Evolutionary conservation across 352 stramenopile genomes (phyloP), one percentile per base, ranked within the genome.

Genomic region (Globisporangium parvum): DNA sequence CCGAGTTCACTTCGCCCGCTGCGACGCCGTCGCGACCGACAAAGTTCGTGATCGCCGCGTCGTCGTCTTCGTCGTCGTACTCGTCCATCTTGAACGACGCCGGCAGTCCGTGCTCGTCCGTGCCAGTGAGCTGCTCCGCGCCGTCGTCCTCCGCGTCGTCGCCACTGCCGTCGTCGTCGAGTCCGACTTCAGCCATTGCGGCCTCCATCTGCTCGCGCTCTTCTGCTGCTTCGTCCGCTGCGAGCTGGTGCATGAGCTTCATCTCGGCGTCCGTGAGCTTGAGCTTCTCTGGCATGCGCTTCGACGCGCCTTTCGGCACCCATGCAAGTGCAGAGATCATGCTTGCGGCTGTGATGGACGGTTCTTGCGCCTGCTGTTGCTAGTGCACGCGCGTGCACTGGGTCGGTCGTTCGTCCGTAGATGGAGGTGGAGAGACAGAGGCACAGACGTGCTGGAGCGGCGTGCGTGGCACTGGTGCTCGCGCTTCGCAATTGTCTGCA

Each of bases 41-140:
- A 57, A 90, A 93, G 54, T 82, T 92, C 47, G 82, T 86, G 47
- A 95, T 88, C 31, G 80, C 80, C 11, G 69, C 82, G 46, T 93
- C 83, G 55, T 93, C 75, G 53, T 89, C 83, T 56, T 94, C 83
- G 6, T 94, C 82, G 53, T 95, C 84, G 66, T 96, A 93, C 50
- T 95, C 78, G 59, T 95, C 82, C 82, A 93, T 93, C 62, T 87
- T 86, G 66, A 96, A 92, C 37, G 63, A 77, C 11, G 73, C 55
- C 11, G 85, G 80, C 57, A 91, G 63, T 3, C 75, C 75, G 45
- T 84, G 65, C 48, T 66, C 68, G 48, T 80, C 69, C 18, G 66
- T 63, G 12, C 72, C 68, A 20, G 37, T 60, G 31, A 42, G n/a
- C 33, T 61, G 31, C 42, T 61, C 49, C 20, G 35, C 54, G 51